Base-by-base conservation (phyloP, 176 grass and related monocot species). In the Microstegium vimineum region DNA sequence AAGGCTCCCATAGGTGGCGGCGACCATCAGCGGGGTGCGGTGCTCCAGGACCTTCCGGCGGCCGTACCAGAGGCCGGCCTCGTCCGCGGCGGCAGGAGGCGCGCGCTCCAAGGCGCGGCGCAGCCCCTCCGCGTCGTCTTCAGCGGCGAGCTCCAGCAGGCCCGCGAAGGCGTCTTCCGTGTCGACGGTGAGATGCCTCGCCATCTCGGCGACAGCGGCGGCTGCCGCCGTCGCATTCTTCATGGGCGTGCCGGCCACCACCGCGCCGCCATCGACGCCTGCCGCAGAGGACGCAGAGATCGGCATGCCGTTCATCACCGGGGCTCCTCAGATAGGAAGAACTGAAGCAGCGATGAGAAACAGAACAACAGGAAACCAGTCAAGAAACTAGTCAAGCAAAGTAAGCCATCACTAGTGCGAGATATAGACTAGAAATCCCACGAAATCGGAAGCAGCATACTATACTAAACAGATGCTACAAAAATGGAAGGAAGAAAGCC, bases 1-100 rank as follows among this genome's bases (percentile, higher is more conserved):
- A 47, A 90, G 85, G 83, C 82, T 92, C 25, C 93, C 93, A 18
- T 95, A 92, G 57, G 90, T 92, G 71, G 93, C 85, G 5, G 90
- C 88, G 12, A 95, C 90, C 93, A 95, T 95, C 23, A 95, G 82
- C 10, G 93, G 93, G 10, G 93, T 95, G 41, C 90, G 90, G 22
- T 73, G 85, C 77, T 90, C 90, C 15, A 93, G 83, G 5, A 82
- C 88, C 80, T 92, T 90, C 20, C 85, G 77, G 71, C 93, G 90
- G 75, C 88, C 87, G 80, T 95, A 95, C 93, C 93, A 95, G 75
- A 89, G 88, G 49, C 89, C 86, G 8, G 81, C 46, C 76, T 94
- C 92, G 45, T 94, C 92, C 2, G 88, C 82, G 7, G 90, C 74
- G 18, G 79, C 69, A 8, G 81, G 63, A 1, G 86, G 88, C 43